Base-by-base conservation (phyloP, 805 yeast genomes). In the Metschnikowia peoriensis region DNA sequence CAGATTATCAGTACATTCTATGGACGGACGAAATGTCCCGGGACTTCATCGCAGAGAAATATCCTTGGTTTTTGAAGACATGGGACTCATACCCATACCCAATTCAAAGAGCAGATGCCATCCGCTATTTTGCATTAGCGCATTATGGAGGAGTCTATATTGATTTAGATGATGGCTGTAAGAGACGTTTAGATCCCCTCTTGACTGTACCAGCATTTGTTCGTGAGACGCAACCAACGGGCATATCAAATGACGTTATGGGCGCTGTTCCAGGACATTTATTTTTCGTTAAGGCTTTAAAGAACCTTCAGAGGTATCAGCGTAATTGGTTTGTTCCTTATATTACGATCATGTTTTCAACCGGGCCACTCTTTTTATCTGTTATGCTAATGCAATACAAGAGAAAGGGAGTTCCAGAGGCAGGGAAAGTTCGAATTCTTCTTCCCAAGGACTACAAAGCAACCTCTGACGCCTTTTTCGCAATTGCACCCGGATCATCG, bases 171-270 rank as follows among this genome's bases (percentile, higher is more conserved):
- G 96, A 88, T 66, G 96, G 94, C 7, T 90, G 97, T 69, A 81
- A 81, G 58, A 77, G 91, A 55, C 78, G 80, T 55, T 73, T 92
- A 58, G 97, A 91, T 66, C 96, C 96, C 0, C 71, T 92, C 52
- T 78, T 91, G 53, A 79, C 86, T 1, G 88, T 84, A 6, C 92
- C 96, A 0, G 96, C 96, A 1, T 89, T 89, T 73, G 90, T 88
- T 12, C 78, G 97, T 57, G 88, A 89, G 65, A 91, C 97, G 1
- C 71, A 81, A 6, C 97, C 97, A 28, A 87, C 96, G 0, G 97
- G 97, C 48, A 83, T 92, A 40, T 88, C 96, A 5, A 92, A 92
- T 67, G 97, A 91, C 66, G 91, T 91, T 14, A 88, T 92, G 96
- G 97, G 96, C 10, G 75, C 93, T 3, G 85, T 87, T 11, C 96